These are phyloP conservation scores for Fusarium temperatum DNA, from an alignment of 2,329 filamentous ascomycete genomes.

Conservation along the genomic window DNA sequence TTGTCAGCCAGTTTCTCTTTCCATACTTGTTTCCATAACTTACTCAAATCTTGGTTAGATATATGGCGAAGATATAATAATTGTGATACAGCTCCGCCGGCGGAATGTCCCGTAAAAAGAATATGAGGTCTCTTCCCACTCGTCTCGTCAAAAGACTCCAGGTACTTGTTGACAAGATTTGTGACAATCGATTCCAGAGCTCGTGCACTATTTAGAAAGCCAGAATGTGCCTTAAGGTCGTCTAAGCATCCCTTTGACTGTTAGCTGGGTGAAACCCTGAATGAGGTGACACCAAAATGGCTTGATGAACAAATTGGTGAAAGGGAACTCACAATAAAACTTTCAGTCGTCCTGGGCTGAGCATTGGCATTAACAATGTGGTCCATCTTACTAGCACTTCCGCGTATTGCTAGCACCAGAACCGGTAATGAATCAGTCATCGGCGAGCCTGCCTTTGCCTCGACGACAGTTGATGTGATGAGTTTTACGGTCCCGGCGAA, in stretches of 20 bases:
- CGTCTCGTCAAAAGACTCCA: neutral
- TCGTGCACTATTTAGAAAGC: constrained; percentile 30
- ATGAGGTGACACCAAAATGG: neutral
- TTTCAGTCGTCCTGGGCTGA: neutral
- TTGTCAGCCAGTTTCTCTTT: neutral
- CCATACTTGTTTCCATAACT: neutral
- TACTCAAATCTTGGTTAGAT: constrained; percentile 11
- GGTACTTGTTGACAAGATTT: constrained; percentile 3
- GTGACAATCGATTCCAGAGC: constrained; percentile 14
- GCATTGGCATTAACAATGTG: constrained; percentile 35
- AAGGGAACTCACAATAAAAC: constrained; percentile 30
- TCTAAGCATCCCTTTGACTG: neutral
- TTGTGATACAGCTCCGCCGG: constrained; percentile 37
- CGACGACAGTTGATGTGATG: constrained; percentile 25
- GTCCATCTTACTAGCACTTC: constrained; percentile 38
- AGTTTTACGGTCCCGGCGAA: constrained; percentile 26
- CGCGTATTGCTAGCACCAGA: constrained; percentile 34
- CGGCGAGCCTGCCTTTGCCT: neutral
- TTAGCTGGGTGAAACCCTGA: neutral
- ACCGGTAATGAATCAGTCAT: constrained; percentile 11
- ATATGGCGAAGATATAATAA: constrained; percentile 28
- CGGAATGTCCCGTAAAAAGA: constrained; percentile 38
- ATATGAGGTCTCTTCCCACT: constrained; percentile 16
- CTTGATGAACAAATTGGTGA: neutral
- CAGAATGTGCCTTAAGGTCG: constrained; percentile 27